A percentile compares a stretch with the other conserved stretches of the same genome.
Evolutionary conservation across 2,329 filamentous ascomycete genomes (phyloP).

Genomic region (Eurotiales sp.): DNA sequence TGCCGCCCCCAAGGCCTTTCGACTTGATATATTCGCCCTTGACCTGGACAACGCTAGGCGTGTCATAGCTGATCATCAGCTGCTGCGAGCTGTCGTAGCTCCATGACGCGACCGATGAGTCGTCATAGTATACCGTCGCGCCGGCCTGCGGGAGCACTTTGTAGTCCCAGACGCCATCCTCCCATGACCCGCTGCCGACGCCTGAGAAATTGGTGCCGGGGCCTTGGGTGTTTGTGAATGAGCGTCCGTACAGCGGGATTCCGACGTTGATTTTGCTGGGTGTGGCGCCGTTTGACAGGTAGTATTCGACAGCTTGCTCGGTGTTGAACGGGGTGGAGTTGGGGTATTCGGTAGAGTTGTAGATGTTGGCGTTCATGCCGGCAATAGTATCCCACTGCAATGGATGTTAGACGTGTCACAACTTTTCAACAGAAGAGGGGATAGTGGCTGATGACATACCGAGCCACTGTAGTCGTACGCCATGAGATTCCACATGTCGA

Average conservation of each 20-base stretch:
- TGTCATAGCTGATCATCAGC: constrained; percentile 72
- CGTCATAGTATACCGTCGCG: constrained; percentile 58
- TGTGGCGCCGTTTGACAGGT: constrained; percentile 61
- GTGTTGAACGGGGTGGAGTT: constrained; percentile 74
- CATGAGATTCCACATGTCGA: constrained; percentile 62
- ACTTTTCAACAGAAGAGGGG: background rate
- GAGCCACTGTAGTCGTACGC: constrained; percentile 67
- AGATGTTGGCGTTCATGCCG: constrained; percentile 61
- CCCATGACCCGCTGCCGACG: constrained; percentile 61
- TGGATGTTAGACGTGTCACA: background rate
- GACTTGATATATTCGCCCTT: constrained; percentile 65
- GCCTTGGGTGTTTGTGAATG: constrained; percentile 75
- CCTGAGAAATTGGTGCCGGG: constrained; percentile 67
- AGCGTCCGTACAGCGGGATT: constrained; percentile 87
- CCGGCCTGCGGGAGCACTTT: constrained; percentile 73
- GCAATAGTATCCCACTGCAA: constrained; percentile 12
- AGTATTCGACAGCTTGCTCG: constrained; percentile 65
- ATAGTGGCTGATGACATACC: background rate
- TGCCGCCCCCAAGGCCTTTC: constrained; percentile 73
- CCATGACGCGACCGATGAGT: constrained; percentile 59
- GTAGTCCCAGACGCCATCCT: constrained; percentile 80
- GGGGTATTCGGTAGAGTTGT: constrained; percentile 55
- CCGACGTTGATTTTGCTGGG: constrained; percentile 76
- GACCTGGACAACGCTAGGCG: constrained; percentile 48
- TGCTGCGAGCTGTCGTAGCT: constrained; percentile 60